Base-by-base conservation (phyloP, 768 basidiomycete species). In the Podaxis sp. region DNA sequence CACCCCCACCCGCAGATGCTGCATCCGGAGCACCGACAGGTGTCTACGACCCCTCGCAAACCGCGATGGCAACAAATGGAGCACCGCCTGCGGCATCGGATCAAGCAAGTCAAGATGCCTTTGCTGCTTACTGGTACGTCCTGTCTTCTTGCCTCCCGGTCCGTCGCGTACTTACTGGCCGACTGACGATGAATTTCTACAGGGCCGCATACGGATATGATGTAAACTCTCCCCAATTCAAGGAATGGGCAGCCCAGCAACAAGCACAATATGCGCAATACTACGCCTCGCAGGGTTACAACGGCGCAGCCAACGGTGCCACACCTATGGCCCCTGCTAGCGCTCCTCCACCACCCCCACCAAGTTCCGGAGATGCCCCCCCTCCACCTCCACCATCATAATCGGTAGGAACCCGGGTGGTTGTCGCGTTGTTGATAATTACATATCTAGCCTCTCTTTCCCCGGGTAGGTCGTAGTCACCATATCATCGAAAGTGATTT, bases 201-300 rank as follows among this genome's bases (percentile, higher is more conserved):
- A 90, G 89, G 89, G 86, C 89, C 63, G 84, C 88, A 5, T 89
- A 88, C 67, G 89, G 89, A 20, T 91, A 91, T 72, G 89, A 91
- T 67, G 85, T 90, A 63, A 91, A 90, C 68, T 88, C 90, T 3
- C 71, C 81, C 1, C 82, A 90, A 66, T 91, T 90, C 71, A 90
- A 89, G 71, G 83, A 87, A 68, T 90, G 89, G 89, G 82, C 82
- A 17, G 83, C 85, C 7, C 81, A 83, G 63, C 85, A 87, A 65
- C 84, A 87, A 68, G 77, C 81, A 64, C 84, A 86, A 67, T 89
- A 90, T 66, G 78, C 77, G 26, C 85, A 88, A 63, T 89, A 89
- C 73, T 89, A 89, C 69, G 78, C 79, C 15, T 71, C 78, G 37
- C 81, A 84, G 57, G 65, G 62, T n/a, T 33, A 52, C 46, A 12